Percentiles rank a stretch among this genome's conserved stretches.
Conservation (phyloP, 192 early-diverging fungal genomes). For the Entomortierella chlamydospora region DNA sequence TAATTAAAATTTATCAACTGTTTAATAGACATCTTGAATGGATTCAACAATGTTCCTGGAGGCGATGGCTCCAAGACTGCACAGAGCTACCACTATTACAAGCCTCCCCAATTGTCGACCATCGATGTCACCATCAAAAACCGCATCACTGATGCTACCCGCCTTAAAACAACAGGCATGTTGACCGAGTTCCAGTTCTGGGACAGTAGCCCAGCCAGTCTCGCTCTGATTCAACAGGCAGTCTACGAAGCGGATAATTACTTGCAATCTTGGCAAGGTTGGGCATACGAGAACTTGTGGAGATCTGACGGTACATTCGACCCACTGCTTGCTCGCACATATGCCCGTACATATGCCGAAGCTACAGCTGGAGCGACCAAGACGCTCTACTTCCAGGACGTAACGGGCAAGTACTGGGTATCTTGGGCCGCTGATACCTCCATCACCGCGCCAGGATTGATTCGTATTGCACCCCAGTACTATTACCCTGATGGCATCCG, state of each 20-base stretch:
- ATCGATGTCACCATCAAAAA: slow-evolving; percentile 54
- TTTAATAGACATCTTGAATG: slow-evolving; percentile 34
- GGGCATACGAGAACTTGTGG: slow-evolving; percentile 66
- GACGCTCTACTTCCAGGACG: slow-evolving; percentile 50
- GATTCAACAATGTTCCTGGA: slow-evolving; percentile 62
- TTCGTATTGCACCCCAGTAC: slow-evolving; percentile 34
- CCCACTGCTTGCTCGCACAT: slow-evolving; percentile 34
- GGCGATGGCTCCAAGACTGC: slow-evolving; percentile 62
- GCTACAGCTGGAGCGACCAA: slow-evolving; percentile 53
- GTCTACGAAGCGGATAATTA: slow-evolving; percentile 58
- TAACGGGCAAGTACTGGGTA: slow-evolving; percentile 50
- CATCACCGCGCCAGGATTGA: slow-evolving; percentile 49
- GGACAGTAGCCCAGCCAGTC: slow-evolving; percentile 38
- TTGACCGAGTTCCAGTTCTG: slow-evolving; percentile 69
- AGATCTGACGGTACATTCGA: slow-evolving; percentile 12
- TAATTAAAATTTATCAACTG: background rate
- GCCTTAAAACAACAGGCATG: slow-evolving; percentile 59
- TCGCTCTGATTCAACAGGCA: slow-evolving; percentile 50
- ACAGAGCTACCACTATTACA: slow-evolving; percentile 66
- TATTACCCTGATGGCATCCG: slow-evolving; percentile 58
- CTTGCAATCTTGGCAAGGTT: slow-evolving; percentile 66
- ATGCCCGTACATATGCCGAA: slow-evolving; percentile 56
- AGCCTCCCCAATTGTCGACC: slow-evolving; percentile 56
- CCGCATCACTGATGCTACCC: slow-evolving; percentile 56
- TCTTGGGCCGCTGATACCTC: slow-evolving; percentile 41